A percentile compares a stretch with the other conserved stretches of the same genome.
Conservation (phyloP, 805 yeast species). For the Candida montana region DNA sequence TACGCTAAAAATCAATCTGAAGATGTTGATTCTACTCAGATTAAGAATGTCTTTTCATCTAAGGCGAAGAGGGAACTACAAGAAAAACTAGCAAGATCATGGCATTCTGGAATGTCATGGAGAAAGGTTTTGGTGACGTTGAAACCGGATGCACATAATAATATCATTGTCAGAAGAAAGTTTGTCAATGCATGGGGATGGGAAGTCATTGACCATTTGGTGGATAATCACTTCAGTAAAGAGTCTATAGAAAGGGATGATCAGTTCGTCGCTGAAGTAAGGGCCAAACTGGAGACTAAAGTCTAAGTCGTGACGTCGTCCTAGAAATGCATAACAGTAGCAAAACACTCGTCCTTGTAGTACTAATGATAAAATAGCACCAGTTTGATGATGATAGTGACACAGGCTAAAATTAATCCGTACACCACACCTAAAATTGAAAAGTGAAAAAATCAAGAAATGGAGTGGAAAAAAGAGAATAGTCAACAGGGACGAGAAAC, state of each 20-base stretch:
- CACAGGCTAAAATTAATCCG: no score
- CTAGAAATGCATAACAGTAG: no score
- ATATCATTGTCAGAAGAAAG: conserved; percentile 79
- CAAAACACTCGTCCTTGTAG: no score
- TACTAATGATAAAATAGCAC: no score
- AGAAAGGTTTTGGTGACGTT: conserved; percentile 82
- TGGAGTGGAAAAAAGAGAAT: no score
- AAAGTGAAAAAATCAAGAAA: no score
- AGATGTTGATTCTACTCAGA: background rate
- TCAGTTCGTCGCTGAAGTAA: conserved; percentile 6
- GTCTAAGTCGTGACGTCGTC: no score
- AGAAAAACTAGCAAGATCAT: conserved; percentile 81
- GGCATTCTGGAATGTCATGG: conserved; percentile 86
- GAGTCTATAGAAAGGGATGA: conserved; percentile 8
- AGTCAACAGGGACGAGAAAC: no score
- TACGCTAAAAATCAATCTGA: conserved; percentile 23
- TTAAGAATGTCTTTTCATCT: background rate
- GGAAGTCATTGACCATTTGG: conserved; percentile 84
- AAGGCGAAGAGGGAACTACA: conserved; percentile 24
- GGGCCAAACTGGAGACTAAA: background rate
- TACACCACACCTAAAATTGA: no score
- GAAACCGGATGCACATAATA: conserved; percentile 93
- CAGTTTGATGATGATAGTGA: no score
- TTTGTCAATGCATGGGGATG: conserved; percentile 95
- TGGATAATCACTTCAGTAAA: conserved; percentile 41